Percentiles rank a stretch among this genome's conserved stretches.
Conservation (phyloP, 2,329 filamentous ascomycete genomes). For the Fusarium hainanense region DNA sequence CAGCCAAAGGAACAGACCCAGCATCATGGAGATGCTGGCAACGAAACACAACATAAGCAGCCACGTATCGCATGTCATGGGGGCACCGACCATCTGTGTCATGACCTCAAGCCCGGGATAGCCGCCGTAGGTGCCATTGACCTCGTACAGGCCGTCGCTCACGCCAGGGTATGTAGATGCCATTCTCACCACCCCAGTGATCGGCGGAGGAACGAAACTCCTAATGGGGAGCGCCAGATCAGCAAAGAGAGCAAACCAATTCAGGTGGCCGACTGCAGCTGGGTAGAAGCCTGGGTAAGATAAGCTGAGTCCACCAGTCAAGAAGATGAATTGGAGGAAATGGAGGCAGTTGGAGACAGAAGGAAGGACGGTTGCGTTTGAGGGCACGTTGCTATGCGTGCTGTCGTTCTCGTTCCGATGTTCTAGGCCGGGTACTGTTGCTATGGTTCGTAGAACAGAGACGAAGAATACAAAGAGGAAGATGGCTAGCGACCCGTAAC, state of each 20-base stretch:
- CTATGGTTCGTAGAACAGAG: neutral
- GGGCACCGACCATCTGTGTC: neutral
- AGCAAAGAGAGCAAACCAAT: neutral
- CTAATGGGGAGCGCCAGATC: neutral
- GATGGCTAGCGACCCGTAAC: neutral
- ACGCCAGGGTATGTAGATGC: neutral
- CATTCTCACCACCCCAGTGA: neutral
- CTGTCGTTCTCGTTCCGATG: neutral
- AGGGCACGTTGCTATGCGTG: neutral
- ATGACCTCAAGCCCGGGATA: neutral
- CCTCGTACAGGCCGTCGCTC: neutral
- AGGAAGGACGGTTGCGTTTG: neutral
- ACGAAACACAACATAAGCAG: neutral
- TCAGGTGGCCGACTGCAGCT: neutral
- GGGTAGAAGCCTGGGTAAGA: neutral
- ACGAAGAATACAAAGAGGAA: neutral
- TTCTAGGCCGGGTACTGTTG: neutral
- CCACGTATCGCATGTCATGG: neutral
- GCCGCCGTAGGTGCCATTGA: neutral
- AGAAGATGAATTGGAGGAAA: neutral
- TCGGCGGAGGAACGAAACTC: neutral
- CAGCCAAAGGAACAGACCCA: neutral
- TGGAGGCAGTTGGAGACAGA: neutral
- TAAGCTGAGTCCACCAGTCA: neutral
- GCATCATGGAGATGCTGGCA: neutral